phyloP scores from a whole-genome alignment of 306 rosid species.

The Coriaria nepalensis region DNA sequence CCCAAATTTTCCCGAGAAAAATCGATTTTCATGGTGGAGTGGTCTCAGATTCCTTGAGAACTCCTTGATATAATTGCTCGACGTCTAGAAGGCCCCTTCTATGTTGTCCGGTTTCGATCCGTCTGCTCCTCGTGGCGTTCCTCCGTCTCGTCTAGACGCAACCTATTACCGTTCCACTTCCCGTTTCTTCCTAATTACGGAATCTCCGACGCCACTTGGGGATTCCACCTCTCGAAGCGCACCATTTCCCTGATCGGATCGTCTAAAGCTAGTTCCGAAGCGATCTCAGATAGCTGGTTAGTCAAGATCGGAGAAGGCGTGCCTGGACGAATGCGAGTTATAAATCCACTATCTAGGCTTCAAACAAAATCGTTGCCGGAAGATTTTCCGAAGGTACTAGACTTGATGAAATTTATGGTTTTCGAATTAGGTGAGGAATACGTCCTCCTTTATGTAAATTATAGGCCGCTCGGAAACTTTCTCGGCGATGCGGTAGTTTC shows the following conservation, averaged over 20 bases:
- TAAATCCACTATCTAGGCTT: constrained; percentile 34
- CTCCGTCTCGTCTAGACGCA: constrained; percentile 21
- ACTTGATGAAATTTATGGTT: constrained; percentile 19
- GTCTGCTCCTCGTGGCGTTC: constrained; percentile 56
- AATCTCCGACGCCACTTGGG: constrained; percentile 21
- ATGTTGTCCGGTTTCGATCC: constrained; percentile 44
- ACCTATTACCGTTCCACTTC: constrained; percentile 19
- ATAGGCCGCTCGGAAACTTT: constrained; percentile 14
- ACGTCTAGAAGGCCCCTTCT: constrained; percentile 24
- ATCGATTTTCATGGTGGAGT: constrained; percentile 29
- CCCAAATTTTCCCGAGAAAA: not conserved
- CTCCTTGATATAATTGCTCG: constrained; percentile 31
- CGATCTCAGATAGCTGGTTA: constrained; percentile 23
- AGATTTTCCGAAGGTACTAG: constrained; percentile 23
- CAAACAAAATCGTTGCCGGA: constrained; percentile 15
- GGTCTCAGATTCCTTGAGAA: constrained; percentile 53
- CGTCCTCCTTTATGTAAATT: constrained; percentile 21
- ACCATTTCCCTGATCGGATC: constrained; percentile 19
- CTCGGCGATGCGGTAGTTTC: constrained; percentile 24
- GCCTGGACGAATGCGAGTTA: constrained; percentile 12
- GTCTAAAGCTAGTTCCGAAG: not conserved
- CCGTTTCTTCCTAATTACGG: constrained; percentile 39
- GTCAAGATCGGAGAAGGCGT: constrained; percentile 28
- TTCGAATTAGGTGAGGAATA: constrained; percentile 42
- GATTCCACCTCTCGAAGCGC: constrained; percentile 40